Base-by-base conservation (phyloP, 2,329 filamentous ascomycete species). In the Graphilbum sp. region DNA sequence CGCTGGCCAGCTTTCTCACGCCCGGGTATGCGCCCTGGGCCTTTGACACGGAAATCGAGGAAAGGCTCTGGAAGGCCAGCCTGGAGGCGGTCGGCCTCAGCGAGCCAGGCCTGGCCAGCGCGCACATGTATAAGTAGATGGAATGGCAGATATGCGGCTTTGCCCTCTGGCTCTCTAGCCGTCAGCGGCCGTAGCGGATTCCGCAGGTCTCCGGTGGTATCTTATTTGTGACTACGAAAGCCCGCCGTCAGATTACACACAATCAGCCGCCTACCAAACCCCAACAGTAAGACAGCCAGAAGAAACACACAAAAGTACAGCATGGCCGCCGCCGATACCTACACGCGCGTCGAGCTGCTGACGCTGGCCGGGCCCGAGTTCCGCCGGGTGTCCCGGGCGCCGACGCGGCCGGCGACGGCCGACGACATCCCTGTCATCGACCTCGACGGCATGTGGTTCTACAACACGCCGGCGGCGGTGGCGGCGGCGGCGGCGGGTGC, bases 361-460 rank as follows among this genome's bases (percentile, higher is more conserved):
- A 45, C 59, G 12, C 55, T 52, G 32, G 53, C 54, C 36, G 60
- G 60, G 2, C 53, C 55, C 17, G 50, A 60, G 23, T 57, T 51
- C 29, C 53, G 57, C 16, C 52, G 51, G 5, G 47, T 63, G 17
- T 52, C 57, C 11, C 42, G 42, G 9, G 54, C 52, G 2, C 55
- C 59, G 1, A 51, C 56, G 5, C 57, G 60, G 21, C 52, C 59
- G 35, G 58, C 58, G 3, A 46, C 48, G 1, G 43, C 51, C 0
- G 53, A 53, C 9, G 64, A 73, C 48, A 67, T 73, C 12, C 69
- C 69, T 3, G 48, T 73, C 32, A 67, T 74, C 37, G 66, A 73
- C 45, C 50, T 72, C 7, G 55, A 57, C 0, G 48, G 51, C 12
- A 45, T 54, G 38, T 57, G 59, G 40, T 59, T 64, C 38, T 56